Evolutionary conservation across 129 eudicot species (phyloP).

Genomic region (Flaveria ramosissima): DNA sequence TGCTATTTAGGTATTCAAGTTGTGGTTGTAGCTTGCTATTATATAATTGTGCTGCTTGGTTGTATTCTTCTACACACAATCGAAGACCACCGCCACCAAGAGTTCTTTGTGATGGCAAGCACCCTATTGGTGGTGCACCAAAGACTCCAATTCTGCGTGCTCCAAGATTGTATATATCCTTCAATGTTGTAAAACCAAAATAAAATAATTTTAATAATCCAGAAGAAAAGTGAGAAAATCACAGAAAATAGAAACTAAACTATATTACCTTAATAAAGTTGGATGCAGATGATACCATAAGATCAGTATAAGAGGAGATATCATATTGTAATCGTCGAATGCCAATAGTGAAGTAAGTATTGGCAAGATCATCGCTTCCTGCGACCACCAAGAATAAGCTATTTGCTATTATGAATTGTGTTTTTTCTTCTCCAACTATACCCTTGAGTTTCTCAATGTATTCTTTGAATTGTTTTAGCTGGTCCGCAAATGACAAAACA

Average conservation of each 20-base stretch:
- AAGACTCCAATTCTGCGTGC: conserved; percentile 70
- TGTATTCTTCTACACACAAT: conserved; percentile 47
- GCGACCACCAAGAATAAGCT: conserved; percentile 55
- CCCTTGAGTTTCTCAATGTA: conserved; percentile 58
- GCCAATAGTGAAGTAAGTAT: conserved; percentile 65
- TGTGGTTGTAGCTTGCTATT: conserved; percentile 50
- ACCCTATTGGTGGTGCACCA: conserved; percentile 72
- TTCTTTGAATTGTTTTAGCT: conserved; percentile 60
- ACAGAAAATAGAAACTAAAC: too few species aligned
- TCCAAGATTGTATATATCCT: conserved; percentile 71
- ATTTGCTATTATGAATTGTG: conserved; percentile 47
- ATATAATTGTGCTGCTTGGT: conserved; percentile 53
- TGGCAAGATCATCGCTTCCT: conserved; percentile 83
- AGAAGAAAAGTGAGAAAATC: too few species aligned
- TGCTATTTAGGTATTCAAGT: conserved; percentile 34
- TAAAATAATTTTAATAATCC: too few species aligned
- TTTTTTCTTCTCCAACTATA: conserved; percentile 56
- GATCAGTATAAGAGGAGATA: conserved; percentile 56
- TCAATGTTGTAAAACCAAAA: neutral
- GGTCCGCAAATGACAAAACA: conserved; percentile 47
- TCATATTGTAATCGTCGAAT: conserved; percentile 46
- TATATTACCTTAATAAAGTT: conserved; percentile 56
- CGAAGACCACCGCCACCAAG: conserved; percentile 65
- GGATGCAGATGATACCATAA: conserved; percentile 54
- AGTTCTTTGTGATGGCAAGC: conserved; percentile 82